A percentile compares a stretch with the other conserved stretches of the same genome.
Evolutionary conservation across 768 basidiomycete species (phyloP).

Genomic region (Cystobasidium onofrii): DNA sequence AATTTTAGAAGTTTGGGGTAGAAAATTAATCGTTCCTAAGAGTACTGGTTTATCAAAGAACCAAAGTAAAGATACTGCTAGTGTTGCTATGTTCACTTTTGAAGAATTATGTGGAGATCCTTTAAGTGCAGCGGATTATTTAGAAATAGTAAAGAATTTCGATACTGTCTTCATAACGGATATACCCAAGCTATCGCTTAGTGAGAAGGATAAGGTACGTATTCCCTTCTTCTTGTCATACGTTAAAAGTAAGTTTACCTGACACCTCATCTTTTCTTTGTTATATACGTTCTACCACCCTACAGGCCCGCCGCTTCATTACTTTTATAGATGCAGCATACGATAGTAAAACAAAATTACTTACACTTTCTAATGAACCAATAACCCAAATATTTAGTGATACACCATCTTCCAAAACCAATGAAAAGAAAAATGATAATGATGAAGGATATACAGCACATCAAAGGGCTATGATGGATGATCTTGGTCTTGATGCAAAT

Average conservation of each 20-base stretch:
- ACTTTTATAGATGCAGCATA: slow-evolving; percentile 77
- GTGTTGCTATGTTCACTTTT: slow-evolving; percentile 77
- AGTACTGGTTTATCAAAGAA: slow-evolving; percentile 54
- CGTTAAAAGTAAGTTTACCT: too few species aligned
- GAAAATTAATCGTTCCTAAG: slow-evolving; percentile 59
- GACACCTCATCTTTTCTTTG: too few species aligned
- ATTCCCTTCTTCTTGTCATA: not conserved
- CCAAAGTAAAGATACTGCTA: not conserved
- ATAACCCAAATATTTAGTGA: slow-evolving; percentile 84
- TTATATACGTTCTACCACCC: too few species aligned
- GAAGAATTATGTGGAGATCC: slow-evolving; percentile 77
- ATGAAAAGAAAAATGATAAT: slow-evolving; percentile 53
- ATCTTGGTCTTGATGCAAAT: slow-evolving; percentile 73
- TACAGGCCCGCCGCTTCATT: slow-evolving; percentile 86
- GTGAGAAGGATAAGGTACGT: slow-evolving; percentile 71
- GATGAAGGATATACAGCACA: slow-evolving; percentile 52
- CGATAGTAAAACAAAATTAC: slow-evolving; percentile 61
- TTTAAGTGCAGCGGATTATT: slow-evolving; percentile 86
- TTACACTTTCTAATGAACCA: slow-evolving; percentile 84
- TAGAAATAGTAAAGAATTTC: slow-evolving; percentile 83
- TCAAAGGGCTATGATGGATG: slow-evolving; percentile 90
- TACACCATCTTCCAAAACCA: slow-evolving; percentile 46
- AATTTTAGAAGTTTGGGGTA: slow-evolving; percentile 76
- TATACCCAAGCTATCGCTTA: slow-evolving; percentile 78
- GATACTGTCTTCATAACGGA: slow-evolving; percentile 77